Conservation (phyloP, 768 basidiomycete genomes). For the Suillus tomentosus region DNA sequence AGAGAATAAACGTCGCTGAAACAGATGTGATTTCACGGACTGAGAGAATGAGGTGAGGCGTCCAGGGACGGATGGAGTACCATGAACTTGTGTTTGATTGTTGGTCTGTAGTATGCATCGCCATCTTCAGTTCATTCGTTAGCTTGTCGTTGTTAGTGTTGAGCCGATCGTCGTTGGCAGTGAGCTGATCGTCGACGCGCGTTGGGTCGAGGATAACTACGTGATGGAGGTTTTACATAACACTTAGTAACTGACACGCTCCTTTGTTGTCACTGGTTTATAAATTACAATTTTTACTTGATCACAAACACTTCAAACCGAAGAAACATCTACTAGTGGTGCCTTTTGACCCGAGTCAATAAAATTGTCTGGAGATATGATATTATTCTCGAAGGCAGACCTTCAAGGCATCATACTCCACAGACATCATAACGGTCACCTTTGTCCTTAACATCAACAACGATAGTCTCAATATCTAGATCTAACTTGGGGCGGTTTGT, state of each 20-base stretch:
- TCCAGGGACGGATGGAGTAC: constrained; percentile 79
- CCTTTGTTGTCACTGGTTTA: not conserved
- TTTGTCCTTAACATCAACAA: not conserved
- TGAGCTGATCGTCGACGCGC: not conserved
- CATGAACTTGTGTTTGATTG: constrained; percentile 42
- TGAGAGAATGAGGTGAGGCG: constrained; percentile 65
- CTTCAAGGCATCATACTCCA: not conserved
- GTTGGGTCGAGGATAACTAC: not conserved
- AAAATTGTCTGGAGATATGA: not conserved
- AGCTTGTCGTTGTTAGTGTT: not conserved
- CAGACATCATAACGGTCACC: not conserved
- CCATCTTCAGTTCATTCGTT: constrained; percentile 16
- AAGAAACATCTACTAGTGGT: not conserved
- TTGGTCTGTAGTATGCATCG: constrained; percentile 16
- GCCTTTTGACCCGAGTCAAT: not conserved
- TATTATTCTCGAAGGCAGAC: not conserved
- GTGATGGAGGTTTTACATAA: not conserved
- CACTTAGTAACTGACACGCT: not conserved
- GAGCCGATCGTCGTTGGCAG: not conserved
- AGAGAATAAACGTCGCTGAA: constrained; percentile 71
- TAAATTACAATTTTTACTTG: not conserved
- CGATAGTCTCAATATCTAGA: too few species aligned
- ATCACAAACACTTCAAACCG: not conserved
- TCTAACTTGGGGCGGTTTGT: too few species aligned
- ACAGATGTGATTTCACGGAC: constrained; percentile 86